These are phyloP conservation scores for Candida ulmi DNA, from an alignment of 805 yeast genomes.

Conservation along the genomic window DNA sequence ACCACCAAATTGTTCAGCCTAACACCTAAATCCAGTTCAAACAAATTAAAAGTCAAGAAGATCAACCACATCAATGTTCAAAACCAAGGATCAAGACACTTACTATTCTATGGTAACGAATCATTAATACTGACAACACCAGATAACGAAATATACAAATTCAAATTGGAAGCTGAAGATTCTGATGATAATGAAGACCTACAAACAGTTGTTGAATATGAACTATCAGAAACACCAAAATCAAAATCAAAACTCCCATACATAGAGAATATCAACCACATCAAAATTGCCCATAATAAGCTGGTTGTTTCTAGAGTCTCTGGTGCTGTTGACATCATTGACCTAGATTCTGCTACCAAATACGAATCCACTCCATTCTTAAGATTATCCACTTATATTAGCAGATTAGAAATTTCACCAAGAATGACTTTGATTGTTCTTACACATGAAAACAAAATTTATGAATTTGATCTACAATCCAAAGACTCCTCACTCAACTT, in stretches of 20 bases:
- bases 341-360: constrained; percentile 22
- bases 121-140: constrained; percentile 48
- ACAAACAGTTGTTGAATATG: constrained; percentile 26
- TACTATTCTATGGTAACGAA: constrained; percentile 41
- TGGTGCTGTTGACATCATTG: constrained; percentile 56
- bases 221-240: constrained; percentile 33
- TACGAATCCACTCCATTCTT: constrained; percentile 41
- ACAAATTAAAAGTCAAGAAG: constrained; percentile 44
- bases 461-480: constrained; percentile 50
- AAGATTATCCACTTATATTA: constrained; percentile 53
- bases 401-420: constrained; percentile 52
- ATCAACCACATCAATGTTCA: constrained; percentile 34
- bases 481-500: constrained; percentile 22
- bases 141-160: constrained; percentile 52
- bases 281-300: constrained; percentile 40
- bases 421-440: constrained; percentile 52
- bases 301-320: constrained; percentile 57
- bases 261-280: constrained; percentile 43
- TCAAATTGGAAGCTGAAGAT: constrained; percentile 23
- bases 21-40: constrained; percentile 28
- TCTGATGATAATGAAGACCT: constrained; percentile 4
- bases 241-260: constrained; percentile 36
- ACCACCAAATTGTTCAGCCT: constrained; percentile 66
- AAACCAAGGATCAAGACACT: constrained; percentile 51
- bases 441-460: constrained; percentile 68